Base-by-base conservation (phyloP, 129 eudicot species). In the Lonicera japonica region DNA sequence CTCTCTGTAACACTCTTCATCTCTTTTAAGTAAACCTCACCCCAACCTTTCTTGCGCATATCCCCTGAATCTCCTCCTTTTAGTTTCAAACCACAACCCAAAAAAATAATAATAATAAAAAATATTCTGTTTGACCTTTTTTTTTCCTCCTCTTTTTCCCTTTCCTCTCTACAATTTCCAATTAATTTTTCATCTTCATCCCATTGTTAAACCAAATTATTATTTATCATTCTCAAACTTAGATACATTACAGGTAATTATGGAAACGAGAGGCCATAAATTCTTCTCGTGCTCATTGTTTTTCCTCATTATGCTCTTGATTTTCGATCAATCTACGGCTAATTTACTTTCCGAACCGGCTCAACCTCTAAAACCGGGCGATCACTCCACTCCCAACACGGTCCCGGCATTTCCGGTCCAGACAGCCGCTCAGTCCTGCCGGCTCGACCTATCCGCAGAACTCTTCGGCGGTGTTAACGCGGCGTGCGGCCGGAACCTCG, bases 361-460 rank as follows among this genome's bases (percentile, higher is more conserved):
- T 0, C 80, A 90, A 65, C 97, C 97, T 0, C 50, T 85, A 0
- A 79, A 77, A 65, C 96, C 87, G 11, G 82, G 74, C 5, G 87
- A 80, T 29, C 72, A 60, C 71, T 21, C 83, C 16, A 24, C 78
- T 23, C 84, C 95, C 9, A 86, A 80, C 80, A 90, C 91, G 0
- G 95, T 87, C 80, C 98, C 98, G 0, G 85, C 98, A 0, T 82
- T 79, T 17, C 96, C 96, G 20, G 90, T 78, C 67, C 96, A 91
- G 62, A 76, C 88, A 12, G 74, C 61, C 3, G 43, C 86, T n/a
- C 82, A 70, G 7, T 75, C 86, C 40, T 87, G 96, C 76, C 83
- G 65, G 10, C 86, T 91, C 23, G 98, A 91, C 64, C 61, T 91
- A 12, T 91, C 98, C 8, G 84, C 64, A 5, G 98, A 91, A 76